A percentile compares a stretch with the other conserved stretches of the same genome.
These are phyloP conservation scores for Boechera retrofracta DNA, from an alignment of 345 rosid genomes.

Conservation along the genomic window DNA sequence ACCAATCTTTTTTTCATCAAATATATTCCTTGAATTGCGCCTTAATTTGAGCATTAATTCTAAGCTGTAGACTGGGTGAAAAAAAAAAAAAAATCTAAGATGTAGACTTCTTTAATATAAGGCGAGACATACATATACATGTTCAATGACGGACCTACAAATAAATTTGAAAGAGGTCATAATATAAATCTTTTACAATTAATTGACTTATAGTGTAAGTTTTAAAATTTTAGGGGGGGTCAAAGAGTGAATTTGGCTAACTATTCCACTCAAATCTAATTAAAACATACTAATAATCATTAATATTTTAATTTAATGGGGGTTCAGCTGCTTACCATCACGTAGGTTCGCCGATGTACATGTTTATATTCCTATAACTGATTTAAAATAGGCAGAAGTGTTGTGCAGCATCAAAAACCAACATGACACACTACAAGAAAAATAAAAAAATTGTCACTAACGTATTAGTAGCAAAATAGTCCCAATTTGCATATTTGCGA, in stretches of 20 bases:
- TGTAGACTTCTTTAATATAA: not conserved
- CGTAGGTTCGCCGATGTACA: not conserved
- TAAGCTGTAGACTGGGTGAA: not conserved
- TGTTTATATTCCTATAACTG: not conserved
- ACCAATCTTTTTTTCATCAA: conserved; percentile 9
- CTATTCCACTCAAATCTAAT: too few species aligned
- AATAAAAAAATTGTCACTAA: too few species aligned
- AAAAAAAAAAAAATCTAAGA: conserved; percentile 10
- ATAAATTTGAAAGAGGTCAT: too few species aligned
- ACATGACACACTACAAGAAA: not conserved
- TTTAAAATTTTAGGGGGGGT: too few species aligned
- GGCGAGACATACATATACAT: not conserved
- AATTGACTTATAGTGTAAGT: too few species aligned
- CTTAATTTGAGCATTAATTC: conserved; percentile 52
- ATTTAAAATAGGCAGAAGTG: not conserved
- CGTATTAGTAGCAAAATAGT: too few species aligned
- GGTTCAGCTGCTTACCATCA: too few species aligned
- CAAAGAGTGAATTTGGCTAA: too few species aligned
- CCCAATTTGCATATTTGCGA: too few species aligned
- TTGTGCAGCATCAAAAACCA: not conserved
- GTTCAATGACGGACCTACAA: not conserved
- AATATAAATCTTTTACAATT: too few species aligned
- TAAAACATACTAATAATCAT: too few species aligned
- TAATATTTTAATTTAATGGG: too few species aligned
- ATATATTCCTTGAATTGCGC: conserved; percentile 56